Evolutionary conservation across 768 basidiomycete genomes (phyloP), one percentile per base, ranked within the genome.

Genomic region (Naganishia vishniacii): DNA sequence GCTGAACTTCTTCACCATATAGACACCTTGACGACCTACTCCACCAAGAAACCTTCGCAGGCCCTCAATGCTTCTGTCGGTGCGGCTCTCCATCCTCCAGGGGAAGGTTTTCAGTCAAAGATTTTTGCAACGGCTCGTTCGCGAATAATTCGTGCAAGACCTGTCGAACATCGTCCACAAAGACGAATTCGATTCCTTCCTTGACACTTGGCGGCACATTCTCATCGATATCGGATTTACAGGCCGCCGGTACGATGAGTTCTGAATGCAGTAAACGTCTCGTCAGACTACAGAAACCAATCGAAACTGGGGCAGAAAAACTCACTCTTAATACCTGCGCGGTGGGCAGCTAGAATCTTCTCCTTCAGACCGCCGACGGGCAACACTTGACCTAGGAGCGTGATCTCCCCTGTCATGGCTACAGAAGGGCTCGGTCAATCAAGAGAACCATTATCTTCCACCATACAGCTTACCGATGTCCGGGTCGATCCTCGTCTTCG

Each of bases 321-420:
- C 75, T 68, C 65, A 77, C 87, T 93, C 79, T 88, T 92, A 81
- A 98, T 95, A 3, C 91, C 92, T 0, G 95, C 91, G 18, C 95
- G 86, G 74, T 99, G 95, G 0, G 95, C 94, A 0, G 94, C 94
- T 1, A 97, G 83, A 67, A 75, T 75, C 67, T 78, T 78, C 72
- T 80, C 79, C 80, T 95, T 97, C 67, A 98, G 79, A 0, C 94
- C 94, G 8, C 94, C 94, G 11, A 99, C 94, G 2, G 94, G 91
- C 0, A 95, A 82, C 9, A 99, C 94, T 77, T 95, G 91, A 0
- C 95, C 95, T 0, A 92, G 87, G 16, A 99, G 85, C 1, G 93
- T 91, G 62, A 99, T 91, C 78, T 99, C 95, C 16, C 95, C 95
- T 0, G 95, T 98, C 91, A 98, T 93, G 6, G 95, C 92, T 91